These are phyloP conservation scores for Capsella bursapastoris DNA, from an alignment of 345 rosid species.

Conservation along the genomic window DNA sequence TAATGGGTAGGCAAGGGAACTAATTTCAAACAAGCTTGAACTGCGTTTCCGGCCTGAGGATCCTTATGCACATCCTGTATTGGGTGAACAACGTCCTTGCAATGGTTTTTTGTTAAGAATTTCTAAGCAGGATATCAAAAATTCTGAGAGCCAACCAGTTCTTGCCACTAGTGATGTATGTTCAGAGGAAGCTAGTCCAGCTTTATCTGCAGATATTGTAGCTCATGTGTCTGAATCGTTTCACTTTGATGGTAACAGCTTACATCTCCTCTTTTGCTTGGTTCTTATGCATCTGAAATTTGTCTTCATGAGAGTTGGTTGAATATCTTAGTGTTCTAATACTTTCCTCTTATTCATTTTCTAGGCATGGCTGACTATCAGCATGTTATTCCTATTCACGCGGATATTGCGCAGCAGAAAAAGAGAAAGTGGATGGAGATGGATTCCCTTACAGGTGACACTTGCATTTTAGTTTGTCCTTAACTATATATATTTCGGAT, in stretches of 20 bases:
- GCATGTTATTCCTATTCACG: constrained; percentile 92
- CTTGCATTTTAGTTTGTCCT: not conserved
- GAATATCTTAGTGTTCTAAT: not conserved
- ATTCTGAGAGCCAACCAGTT: constrained; percentile 38
- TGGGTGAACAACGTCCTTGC: constrained; percentile 70
- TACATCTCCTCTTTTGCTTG: constrained; percentile 1
- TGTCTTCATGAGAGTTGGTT: not conserved
- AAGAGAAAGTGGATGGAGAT: constrained; percentile 72
- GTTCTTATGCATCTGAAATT: not conserved
- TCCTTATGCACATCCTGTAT: constrained; percentile 82
- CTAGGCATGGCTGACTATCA: constrained; percentile 97
- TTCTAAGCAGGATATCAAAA: constrained; percentile 50
- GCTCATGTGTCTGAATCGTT: constrained; percentile 71
- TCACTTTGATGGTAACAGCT: constrained; percentile 69
- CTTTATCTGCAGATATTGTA: constrained; percentile 73
- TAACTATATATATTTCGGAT: not conserved
- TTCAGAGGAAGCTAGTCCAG: constrained; percentile 43
- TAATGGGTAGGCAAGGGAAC: constrained; percentile 63
- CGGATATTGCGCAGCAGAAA: constrained; percentile 68
- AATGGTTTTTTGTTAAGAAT: constrained; percentile 62
- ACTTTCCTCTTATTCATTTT: not conserved
- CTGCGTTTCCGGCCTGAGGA: constrained; percentile 88
- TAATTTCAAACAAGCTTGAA: constrained; percentile 67
- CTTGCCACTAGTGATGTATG: constrained; percentile 41
- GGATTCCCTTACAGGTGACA: constrained; percentile 60